Evolutionary conservation across 495 filamentous ascomycete genomes (phyloP), one percentile per base, ranked within the genome.

Genomic region (Hypoxylon rickii): DNA sequence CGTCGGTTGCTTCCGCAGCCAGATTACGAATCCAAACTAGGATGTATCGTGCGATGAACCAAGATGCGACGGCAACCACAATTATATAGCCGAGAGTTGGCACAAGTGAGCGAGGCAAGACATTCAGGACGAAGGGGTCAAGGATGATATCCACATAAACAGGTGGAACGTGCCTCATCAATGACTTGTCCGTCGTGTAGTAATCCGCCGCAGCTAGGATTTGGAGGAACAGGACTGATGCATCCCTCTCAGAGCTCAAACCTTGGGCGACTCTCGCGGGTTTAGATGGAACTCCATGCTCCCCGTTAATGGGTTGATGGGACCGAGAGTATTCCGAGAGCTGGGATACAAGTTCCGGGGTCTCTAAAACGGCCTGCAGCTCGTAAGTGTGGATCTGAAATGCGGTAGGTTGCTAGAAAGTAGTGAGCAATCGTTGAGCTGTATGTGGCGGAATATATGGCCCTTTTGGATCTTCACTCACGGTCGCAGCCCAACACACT

Each of bases 401-500:
- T 24, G 81, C 66, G 6, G 92, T 97, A 55, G 94, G 94, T 89
- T 96, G 89, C 92, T 97, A 48, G 20, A 13, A 41, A 59, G 52
- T 31, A n/a, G 40, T 63, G 21, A 58, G 59, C 53, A 11, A 21
- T 21, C 34, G 10, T 40, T 34, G 29, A 52, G 3, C 20, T 26
- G 11, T 44, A 44, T 18, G 34, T n/a, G 12, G 11, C 31, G 24
- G 24, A 29, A 12, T 22, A 33, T 6, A 54, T 34, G 21, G 42
- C 4, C 22, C 17, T 1, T 20, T 4, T 58, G 63, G 46, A 50
- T 26, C 13, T 24, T 52, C 16, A 79, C 87, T 71, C 82, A 96
- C 93, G 22, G 86, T 95, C 36, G 94, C 94, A 57, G 89, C 77
- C 94, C 94, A 98, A 73, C 94, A 98, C 55, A 97, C 79, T 17